A percentile compares a stretch with the other conserved stretches of the same genome.
These are phyloP conservation scores for Eucalyptus tenuipes DNA, from an alignment of 345 rosid species.

Conservation along the genomic window DNA sequence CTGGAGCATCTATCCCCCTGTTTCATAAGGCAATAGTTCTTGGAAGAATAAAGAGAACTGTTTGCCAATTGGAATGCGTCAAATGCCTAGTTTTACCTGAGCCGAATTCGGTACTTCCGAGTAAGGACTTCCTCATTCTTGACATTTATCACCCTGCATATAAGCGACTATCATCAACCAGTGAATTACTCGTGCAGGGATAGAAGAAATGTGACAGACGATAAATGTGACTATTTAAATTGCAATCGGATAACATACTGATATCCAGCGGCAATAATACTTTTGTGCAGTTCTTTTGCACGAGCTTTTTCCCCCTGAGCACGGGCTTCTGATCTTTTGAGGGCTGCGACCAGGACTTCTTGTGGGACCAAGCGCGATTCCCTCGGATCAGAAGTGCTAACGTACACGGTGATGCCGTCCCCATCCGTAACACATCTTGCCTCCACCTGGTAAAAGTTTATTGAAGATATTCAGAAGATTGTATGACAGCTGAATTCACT, in stretches of 20 bases:
- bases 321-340: slow-evolving; percentile 45
- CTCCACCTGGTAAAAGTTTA: slow-evolving; percentile 48
- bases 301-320: slow-evolving; percentile 34
- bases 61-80: background rate
- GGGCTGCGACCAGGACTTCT: slow-evolving; percentile 45
- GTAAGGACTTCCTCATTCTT: slow-evolving; percentile 61
- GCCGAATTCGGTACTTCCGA: slow-evolving; percentile 55
- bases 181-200: background rate
- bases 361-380: slow-evolving; percentile 55
- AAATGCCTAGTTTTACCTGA: slow-evolving; percentile 18
- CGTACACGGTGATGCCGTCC: slow-evolving; percentile 65
- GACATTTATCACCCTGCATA: slow-evolving; percentile 24
- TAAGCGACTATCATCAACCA: background rate
- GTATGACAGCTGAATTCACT: background rate
- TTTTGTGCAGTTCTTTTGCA: slow-evolving; percentile 56
- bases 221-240: background rate
- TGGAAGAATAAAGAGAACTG: background rate
- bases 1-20: slow-evolving; percentile 94
- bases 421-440: slow-evolving; percentile 70
- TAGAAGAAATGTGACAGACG: background rate
- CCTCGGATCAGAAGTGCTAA: slow-evolving; percentile 34
- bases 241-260: slow-evolving; percentile 17
- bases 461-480: background rate
- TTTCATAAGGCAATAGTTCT: background rate
- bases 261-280: slow-evolving; percentile 57